Conservation (phyloP, 2,329 filamentous ascomycete species). For the Canariomyces notabilis region DNA sequence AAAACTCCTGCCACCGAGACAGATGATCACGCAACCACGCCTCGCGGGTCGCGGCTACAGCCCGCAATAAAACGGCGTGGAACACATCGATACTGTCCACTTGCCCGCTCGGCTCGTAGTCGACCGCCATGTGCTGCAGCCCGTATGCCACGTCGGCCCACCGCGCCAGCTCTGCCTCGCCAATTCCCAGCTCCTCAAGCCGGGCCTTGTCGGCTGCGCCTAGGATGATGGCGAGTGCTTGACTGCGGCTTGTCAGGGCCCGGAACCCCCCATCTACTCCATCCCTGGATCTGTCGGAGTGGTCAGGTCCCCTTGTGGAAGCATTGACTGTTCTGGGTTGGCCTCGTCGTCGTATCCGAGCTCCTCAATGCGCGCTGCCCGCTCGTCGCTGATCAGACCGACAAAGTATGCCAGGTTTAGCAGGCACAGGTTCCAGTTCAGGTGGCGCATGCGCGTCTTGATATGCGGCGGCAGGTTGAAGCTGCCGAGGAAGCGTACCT, state of each 20-base stretch:
- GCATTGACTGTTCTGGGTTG: conserved; percentile 20
- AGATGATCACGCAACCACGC: conserved; percentile 27
- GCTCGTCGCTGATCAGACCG: conserved; percentile 35
- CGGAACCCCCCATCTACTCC: too few species aligned
- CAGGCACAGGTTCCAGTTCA: conserved; percentile 36
- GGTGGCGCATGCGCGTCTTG: conserved; percentile 36
- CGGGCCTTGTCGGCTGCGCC: conserved; percentile 9
- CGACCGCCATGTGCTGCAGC: conserved; percentile 34
- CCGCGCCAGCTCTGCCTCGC: conserved; percentile 23
- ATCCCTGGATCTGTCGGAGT: conserved; percentile 1
- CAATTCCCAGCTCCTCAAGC: conserved; percentile 31
- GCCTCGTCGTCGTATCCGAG: too few species aligned
- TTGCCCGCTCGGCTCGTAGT: conserved; percentile 40
- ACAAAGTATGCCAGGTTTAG: conserved; percentile 39
- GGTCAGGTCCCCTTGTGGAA: not conserved
- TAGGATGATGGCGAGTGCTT: not conserved
- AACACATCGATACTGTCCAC: conserved; percentile 40
- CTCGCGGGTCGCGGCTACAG: conserved; percentile 26
- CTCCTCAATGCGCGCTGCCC: too few species aligned
- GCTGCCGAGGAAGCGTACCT: conserved; percentile 39
- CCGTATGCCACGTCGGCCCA: conserved; percentile 36
- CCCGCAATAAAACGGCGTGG: conserved; percentile 32
- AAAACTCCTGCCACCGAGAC: conserved; percentile 32
- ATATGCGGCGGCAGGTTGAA: conserved; percentile 48
- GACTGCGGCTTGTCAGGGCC: too few species aligned